Base-by-base conservation (phyloP, 2,329 filamentous ascomycete genomes). In the Chrysoporthe deuterocubensis region DNA sequence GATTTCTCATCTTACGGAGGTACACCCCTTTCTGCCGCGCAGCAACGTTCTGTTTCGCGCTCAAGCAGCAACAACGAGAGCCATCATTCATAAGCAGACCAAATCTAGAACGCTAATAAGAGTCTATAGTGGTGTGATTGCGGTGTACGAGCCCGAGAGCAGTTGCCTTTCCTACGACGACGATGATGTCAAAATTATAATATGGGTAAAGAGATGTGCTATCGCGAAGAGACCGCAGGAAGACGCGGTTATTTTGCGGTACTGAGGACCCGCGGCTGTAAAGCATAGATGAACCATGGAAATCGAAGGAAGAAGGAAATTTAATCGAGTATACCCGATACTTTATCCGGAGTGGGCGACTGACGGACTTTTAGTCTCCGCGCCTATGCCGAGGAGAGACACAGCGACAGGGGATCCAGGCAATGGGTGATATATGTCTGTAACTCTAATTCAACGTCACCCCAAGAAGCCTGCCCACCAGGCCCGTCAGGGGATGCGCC, bases 321-420 rank as follows among this genome's bases (percentile, higher is more conserved):
- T 37, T 44, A 56, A 32, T n/a, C 18, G 26, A 57, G 50, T 52
- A 50, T 18, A 43, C 46, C 26, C 40, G 64, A n/a, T 44, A n/a
- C 62, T 62, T 66, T 66, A 66, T 66, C 65, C 65, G 62, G 60
- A 66, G 64, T 48, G 26, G 14, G 18, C 37, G 37, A 40, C 6
- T 40, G 37, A 40, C 2, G 5, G 48, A 34, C 26, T 32, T 32
- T 13, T 34, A 14, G 13, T 52, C 48, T 21, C 48, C 48, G 48
- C 37, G 44, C 44, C 43, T 32, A 43, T 57, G 63, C 54, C 52
- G 48, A 48, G 63, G 63, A 26, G 26, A 59, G 46, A 64, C 62
- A 56, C 14, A 56, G 46, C 62, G 43, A 54, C 16, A 9, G 40
- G 40, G 13, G 42, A 34, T 40, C 50, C 62, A 52, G 56, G 54